These are phyloP conservation scores for Termitomyces sp. DNA, from an alignment of 768 basidiomycete genomes.

Conservation along the genomic window DNA sequence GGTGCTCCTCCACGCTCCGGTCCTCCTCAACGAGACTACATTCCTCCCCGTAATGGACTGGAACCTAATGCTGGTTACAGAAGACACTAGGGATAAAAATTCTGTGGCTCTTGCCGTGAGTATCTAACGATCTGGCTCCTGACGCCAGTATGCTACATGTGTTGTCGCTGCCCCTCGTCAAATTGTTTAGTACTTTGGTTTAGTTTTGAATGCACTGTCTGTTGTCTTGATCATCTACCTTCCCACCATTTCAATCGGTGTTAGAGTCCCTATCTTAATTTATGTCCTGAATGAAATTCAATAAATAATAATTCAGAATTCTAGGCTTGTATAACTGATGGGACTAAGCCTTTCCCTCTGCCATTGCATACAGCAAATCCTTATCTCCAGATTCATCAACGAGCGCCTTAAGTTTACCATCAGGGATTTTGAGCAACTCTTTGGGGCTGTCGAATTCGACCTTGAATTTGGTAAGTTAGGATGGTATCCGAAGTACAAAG, in stretches of 20 bases:
- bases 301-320: not conserved
- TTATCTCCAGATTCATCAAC: slow-evolving; percentile 60
- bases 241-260: not conserved
- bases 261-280: too few species aligned
- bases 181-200: slow-evolving; percentile 6
- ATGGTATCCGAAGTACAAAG: not conserved
- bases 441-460: slow-evolving; percentile 54
- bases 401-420: slow-evolving; percentile 47
- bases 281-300: not conserved
- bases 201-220: slow-evolving; percentile 4
- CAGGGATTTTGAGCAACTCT: slow-evolving; percentile 47
- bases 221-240: not conserved
- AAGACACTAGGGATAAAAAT: slow-evolving; percentile 28
- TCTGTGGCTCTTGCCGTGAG: slow-evolving; percentile 7
- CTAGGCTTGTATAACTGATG: not conserved
- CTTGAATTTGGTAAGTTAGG: slow-evolving; percentile 12
- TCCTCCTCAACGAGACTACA: slow-evolving; percentile 41
- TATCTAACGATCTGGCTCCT: slow-evolving; percentile 10
- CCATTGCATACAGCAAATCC: slow-evolving; percentile 44
- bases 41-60: slow-evolving; percentile 37
- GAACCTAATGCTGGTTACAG: slow-evolving; percentile 36
- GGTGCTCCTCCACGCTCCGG: slow-evolving; percentile 21
- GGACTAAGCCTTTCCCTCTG: slow-evolving; percentile 16
- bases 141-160: slow-evolving; percentile 10
- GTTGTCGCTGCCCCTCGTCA: slow-evolving; percentile 1